Percentiles rank a stretch among this genome's conserved stretches.
phyloP scores from a whole-genome alignment of 805 yeast species.

The Myxozyma mucilagina region DNA sequence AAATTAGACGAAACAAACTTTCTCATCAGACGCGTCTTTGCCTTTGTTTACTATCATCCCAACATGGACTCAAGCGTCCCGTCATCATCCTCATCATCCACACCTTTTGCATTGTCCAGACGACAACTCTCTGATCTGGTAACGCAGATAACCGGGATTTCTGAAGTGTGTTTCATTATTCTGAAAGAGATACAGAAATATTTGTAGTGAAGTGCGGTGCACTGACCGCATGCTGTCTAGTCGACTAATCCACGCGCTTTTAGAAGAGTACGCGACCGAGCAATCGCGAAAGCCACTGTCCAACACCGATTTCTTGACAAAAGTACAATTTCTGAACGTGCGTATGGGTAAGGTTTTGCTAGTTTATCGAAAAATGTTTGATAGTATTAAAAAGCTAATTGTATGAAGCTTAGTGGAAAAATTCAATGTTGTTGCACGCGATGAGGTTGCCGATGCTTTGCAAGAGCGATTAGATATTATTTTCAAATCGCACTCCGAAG shows the following conservation, averaged over 20 bases:
- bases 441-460: constrained; percentile 36
- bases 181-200: not conserved
- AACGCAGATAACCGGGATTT: constrained; percentile 11
- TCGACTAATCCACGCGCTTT: constrained; percentile 8
- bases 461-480: constrained; percentile 28
- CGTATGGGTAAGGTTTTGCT: constrained; percentile 12
- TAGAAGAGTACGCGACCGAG: constrained; percentile 7
- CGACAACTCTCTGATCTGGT: constrained; percentile 7
- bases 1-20: too few species aligned
- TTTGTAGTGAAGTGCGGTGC: not conserved
- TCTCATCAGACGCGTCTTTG: not conserved
- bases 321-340: constrained; percentile 10
- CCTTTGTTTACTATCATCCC: not conserved
- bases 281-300: constrained; percentile 4
- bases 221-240: not conserved
- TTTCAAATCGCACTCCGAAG: constrained; percentile 30
- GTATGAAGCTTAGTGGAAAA: constrained; percentile 34
- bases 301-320: constrained; percentile 8
- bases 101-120: constrained; percentile 10
- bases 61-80: not conserved
- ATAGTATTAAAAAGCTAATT: too few species aligned
- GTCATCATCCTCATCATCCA: not conserved
- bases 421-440: constrained; percentile 37
- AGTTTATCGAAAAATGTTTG: not conserved
- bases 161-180: constrained; percentile 1